Base-by-base conservation (phyloP, 2,329 filamentous ascomycete genomes). In the Pseudogymnoascus sp. region DNA sequence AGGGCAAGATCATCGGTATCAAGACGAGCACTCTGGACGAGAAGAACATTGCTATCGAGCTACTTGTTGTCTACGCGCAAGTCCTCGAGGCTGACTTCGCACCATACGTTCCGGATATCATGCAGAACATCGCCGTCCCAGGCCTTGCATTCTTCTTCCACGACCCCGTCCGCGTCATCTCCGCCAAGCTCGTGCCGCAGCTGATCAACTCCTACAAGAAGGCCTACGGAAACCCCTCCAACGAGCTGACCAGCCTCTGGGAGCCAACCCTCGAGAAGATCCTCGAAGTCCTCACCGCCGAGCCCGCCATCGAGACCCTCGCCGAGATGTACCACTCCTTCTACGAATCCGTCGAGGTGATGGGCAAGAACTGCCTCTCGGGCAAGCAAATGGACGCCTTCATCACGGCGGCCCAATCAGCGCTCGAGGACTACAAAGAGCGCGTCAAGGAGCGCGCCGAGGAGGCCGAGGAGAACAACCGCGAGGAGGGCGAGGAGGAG, bases 311-410 rank as follows among this genome's bases (percentile, higher is more conserved):
- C 65, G 95, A 99, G 71, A 96, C 95, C 0, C 83, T 99, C 57
- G 93, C 95, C 1, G 95, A 98, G 78, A 97, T 99, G 92, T 99
- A 97, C 78, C 93, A 98, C 77, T 99, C 95, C 80, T 99, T 99
- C 81, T 99, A 99, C 76, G 95, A 99, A 76, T 96, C 92, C 25
- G 88, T 99, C 6, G 93, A 98, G 78, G 93, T 97, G 21, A 85
- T 96, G 68, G 93, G 93, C 65, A 91, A 90, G 77, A 87, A 90
- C 71, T 93, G 89, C 73, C 82, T 99, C 57, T 90, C 83, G 5
- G 80, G 83, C 41, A 83, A 88, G 41, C 90, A 96, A 75, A 93
- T 99, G 89, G 81, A 83, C 64, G 85, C 86, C 51, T 99, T 98
- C 76, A 93, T 98, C 70, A 88, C 92, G 68, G 89, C 90, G 1